These are phyloP conservation scores for Syzygium grande DNA, from an alignment of 345 rosid species.

Conservation along the genomic window DNA sequence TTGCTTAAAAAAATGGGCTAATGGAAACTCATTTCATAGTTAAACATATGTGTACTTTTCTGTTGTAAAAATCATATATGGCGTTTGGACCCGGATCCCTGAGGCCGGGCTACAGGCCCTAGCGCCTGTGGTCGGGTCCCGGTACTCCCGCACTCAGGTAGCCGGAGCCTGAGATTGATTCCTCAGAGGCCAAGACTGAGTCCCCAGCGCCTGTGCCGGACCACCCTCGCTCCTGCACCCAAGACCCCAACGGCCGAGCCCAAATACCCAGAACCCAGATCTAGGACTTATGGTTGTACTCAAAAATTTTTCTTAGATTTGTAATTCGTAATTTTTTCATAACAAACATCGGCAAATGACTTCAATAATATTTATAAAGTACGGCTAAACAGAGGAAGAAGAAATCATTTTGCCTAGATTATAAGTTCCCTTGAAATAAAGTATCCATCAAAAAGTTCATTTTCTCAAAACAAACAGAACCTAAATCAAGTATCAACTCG, in stretches of 20 bases:
- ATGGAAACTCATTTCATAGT: neutral
- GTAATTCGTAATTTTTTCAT: neutral
- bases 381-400: neutral
- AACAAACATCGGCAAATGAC: neutral
- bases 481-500: neutral
- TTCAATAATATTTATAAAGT: neutral
- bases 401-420: neutral
- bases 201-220: too few species aligned
- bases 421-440: neutral
- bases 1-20: neutral
- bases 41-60: neutral
- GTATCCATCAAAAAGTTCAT: neutral
- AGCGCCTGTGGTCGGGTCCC: too few species aligned
- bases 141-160: too few species aligned
- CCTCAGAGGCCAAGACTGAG: too few species aligned
- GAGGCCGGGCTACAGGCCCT: neutral
- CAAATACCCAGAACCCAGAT: too few species aligned
- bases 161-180: too few species aligned
- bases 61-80: neutral
- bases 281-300: neutral
- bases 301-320: neutral
- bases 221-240: too few species aligned
- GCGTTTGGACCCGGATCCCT: neutral
- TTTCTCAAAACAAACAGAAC: neutral
- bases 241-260: too few species aligned